Evolutionary conservation across 192 early-diverging fungal genomes (phyloP), one percentile per base, ranked within the genome.

Genomic region (Backusella liffmaniae): DNA sequence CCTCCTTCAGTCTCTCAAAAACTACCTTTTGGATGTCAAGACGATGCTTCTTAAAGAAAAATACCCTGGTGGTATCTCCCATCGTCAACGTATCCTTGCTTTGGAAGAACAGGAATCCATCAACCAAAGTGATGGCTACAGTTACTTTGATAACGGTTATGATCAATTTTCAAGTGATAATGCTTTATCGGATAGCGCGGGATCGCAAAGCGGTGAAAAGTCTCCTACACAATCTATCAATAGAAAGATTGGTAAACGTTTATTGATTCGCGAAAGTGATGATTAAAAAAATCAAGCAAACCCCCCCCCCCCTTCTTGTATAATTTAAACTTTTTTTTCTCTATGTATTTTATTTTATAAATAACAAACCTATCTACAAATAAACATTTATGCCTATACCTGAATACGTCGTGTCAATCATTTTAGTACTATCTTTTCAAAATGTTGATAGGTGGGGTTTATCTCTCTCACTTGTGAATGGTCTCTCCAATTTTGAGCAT

Each of bases 111-210:
- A 70, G 6, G 71, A 77, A 26, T 71, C 41, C 16, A 56, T 65
- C 6, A 59, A 49, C 42, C 36, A 74, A 5, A 77, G 39, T 16
- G 77, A 81, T 67, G 85, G 85, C 4, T 86, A 86, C 59, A 77
- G 79, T 9, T 84, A 84, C 72, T 86, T 84, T 78, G 83, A 86
- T 73, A 82, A 79, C 36, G 85, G 69, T n/a, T 74, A 68, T 35
- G 72, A 73, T 23, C 36, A 32, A 32, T 34, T 41, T 0, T 59
- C 49, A 37, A 41, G 69, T 71, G 42, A 77, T 66, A 34, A 66
- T 73, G 29, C 69, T 21, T 66, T 71, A 26, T 67, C 77, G 15
- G 36, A 71, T 53, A 35, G 42, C 39, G 26, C 32, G 21, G 67
- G 29, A 29, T 42, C 66, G 74, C 32, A 79, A 79, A 68, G 51